Evolutionary conservation across 179 eudicot genomes (phyloP).

Genomic region (Spinacia oleracea): DNA sequence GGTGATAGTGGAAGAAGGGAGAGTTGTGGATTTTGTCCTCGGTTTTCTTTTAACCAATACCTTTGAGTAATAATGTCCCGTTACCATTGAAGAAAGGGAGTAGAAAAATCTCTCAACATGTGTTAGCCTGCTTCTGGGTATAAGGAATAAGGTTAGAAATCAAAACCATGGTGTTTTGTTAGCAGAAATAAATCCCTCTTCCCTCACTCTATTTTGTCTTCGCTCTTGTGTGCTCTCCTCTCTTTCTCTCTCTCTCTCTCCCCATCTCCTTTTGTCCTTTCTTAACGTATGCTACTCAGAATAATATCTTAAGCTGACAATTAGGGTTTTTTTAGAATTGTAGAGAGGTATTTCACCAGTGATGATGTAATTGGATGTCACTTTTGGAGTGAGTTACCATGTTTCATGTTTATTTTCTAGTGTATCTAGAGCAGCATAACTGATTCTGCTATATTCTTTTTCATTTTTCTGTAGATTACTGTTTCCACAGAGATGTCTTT

Average conservation of each 20-base stretch:
- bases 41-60: not conserved
- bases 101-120: no score
- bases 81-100: not conserved
- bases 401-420: not conserved
- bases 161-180: not conserved
- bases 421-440: not conserved
- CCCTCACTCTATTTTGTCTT: not conserved
- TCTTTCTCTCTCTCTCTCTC: no score
- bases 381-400: not conserved
- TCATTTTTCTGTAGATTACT: not conserved
- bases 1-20: not conserved
- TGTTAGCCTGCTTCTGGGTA: not conserved
- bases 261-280: no score
- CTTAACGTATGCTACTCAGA: not conserved
- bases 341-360: no score
- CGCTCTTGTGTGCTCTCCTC: no score
- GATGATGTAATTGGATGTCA: not conserved
- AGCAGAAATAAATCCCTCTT: not conserved
- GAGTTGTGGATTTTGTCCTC: not conserved
- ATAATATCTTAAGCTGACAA: not conserved
- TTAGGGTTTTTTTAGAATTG: no score
- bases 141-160: not conserved
- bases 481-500: not conserved
- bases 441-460: not conserved
- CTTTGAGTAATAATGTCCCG: not conserved